Conservation (phyloP, 164 flowering plant species). For the Brasenia schreberi region DNA sequence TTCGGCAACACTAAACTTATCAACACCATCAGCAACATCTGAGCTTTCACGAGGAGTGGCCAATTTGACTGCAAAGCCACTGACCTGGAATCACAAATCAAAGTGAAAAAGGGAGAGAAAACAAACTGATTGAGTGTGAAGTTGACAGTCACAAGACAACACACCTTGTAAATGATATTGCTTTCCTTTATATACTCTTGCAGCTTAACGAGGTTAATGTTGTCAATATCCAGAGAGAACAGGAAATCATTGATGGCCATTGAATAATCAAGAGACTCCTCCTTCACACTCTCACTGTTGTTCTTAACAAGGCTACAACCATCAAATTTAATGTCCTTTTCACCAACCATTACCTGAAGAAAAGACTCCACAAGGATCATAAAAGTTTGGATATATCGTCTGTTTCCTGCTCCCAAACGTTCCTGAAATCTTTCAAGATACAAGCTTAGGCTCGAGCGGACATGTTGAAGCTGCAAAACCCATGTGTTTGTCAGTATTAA, state of each 20-base stretch:
- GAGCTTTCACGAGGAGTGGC: conserved; percentile 18
- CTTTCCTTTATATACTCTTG: conserved; percentile 65
- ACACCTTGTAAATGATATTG: conserved; percentile 84
- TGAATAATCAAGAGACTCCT: conserved; percentile 21
- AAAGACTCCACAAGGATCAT: conserved; percentile 64
- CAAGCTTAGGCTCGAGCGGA: conserved; percentile 36
- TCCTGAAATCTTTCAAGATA: conserved; percentile 58
- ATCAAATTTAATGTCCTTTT: conserved; percentile 11
- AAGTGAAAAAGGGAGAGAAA: background rate
- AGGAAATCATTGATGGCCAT: conserved; percentile 84
- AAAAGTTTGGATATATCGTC: conserved; percentile 86
- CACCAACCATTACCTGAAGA: conserved; percentile 23
- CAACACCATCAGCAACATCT: conserved; percentile 9
- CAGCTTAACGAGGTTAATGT: conserved; percentile 85
- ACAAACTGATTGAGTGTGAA: background rate
- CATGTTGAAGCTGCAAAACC: conserved; percentile 52
- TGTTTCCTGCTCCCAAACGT: conserved; percentile 77
- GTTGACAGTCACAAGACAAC: background rate
- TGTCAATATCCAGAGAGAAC: conserved; percentile 76
- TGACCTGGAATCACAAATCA: conserved; percentile 33
- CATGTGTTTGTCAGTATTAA: background rate
- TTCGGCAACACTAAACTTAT: conserved; percentile 25
- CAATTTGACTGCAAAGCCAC: conserved; percentile 68
- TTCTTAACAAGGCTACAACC: conserved; percentile 15
- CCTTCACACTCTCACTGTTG: conserved; percentile 9